Base-by-base conservation (phyloP, 2,329 filamentous ascomycete species). In the Emmonsiellopsis sp. region DNA sequence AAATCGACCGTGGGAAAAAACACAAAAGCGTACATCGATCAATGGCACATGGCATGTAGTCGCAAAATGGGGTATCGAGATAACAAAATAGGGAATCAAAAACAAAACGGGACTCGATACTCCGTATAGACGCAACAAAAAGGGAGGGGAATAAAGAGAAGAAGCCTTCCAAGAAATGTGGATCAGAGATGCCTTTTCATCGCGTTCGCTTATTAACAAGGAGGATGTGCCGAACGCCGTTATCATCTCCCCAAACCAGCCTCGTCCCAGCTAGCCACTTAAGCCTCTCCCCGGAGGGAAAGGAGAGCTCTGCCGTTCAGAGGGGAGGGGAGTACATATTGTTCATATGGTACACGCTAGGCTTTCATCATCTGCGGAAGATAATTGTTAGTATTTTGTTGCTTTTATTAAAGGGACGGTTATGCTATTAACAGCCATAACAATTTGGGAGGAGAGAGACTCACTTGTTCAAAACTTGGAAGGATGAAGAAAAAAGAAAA, bases 171-270 rank as follows among this genome's bases (percentile, higher is more conserved):
- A 83, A 82, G 78, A 70, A 73, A 72, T 70, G 69, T 65, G 64
- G 61, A 65, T 97, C 92, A 97, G 92, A 96, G 89, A 87, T 94
- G 86, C 89, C 87, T 85, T 87, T 80, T 52, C 50, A 86, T 89
- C 83, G 91, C 93, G 92, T 95, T 84, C 92, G 91, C 89, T 80
- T 76, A 77, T 81, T 89, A 94, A 96, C 90, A 97, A 96, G 92
- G 86, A 84, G 80, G 75, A 80, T 95, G 92, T 96, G 93, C 89
- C 92, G 90, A 87, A 96, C 93, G 90, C 93, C 85, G 81, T 90
- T 90, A 84, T 97, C 93, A 98, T 82, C 78, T 82, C 86, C 75
- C 81, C 82, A 37, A 4, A 74, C 74, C 76, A 77, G 73, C 73
- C 78, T 76, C 76, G 74, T 74, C 72, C 83, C 80, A 76, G 74